Evolutionary conservation across 495 filamentous ascomycete species (phyloP).

Genomic region (Penicillium canescens): DNA sequence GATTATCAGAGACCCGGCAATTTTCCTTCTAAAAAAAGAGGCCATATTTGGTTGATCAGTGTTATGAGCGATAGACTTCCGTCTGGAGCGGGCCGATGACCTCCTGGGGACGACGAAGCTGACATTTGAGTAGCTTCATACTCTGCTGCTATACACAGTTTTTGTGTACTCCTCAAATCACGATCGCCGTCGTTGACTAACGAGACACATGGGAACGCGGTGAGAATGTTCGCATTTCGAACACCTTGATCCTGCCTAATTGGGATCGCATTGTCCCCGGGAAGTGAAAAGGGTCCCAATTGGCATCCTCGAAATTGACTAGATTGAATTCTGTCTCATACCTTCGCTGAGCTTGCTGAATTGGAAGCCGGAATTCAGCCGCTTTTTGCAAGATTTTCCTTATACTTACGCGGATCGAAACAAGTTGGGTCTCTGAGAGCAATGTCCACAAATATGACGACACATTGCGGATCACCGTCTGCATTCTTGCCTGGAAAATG

Average conservation of each 20-base stretch:
- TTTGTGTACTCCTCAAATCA: not conserved
- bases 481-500: not conserved
- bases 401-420: constrained; percentile 3
- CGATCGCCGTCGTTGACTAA: constrained; percentile 2
- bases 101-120: constrained; percentile 2
- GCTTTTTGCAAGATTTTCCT: constrained; percentile 4
- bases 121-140: constrained; percentile 4
- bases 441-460: constrained; percentile 6
- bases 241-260: not conserved
- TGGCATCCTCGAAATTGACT: constrained; percentile 1
- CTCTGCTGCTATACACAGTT: not conserved
- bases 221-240: constrained; percentile 5
- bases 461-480: constrained; percentile 8
- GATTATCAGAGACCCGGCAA: too few species aligned
- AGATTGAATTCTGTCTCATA: constrained; percentile 11
- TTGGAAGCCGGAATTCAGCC: constrained; percentile 7
- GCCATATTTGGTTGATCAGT: not conserved
- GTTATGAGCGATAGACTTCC: constrained; percentile 1
- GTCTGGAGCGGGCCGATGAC: constrained; percentile 1
- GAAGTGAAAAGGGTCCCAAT: constrained; percentile 10
- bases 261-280: not conserved
- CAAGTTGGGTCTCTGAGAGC: constrained; percentile 7
- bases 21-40: too few species aligned
- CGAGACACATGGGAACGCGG: constrained; percentile 8
- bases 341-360: constrained; percentile 6